Base-by-base conservation (phyloP, 1,284 basidiomycete genomes). In the Papiliotrema nemorosa region DNA sequence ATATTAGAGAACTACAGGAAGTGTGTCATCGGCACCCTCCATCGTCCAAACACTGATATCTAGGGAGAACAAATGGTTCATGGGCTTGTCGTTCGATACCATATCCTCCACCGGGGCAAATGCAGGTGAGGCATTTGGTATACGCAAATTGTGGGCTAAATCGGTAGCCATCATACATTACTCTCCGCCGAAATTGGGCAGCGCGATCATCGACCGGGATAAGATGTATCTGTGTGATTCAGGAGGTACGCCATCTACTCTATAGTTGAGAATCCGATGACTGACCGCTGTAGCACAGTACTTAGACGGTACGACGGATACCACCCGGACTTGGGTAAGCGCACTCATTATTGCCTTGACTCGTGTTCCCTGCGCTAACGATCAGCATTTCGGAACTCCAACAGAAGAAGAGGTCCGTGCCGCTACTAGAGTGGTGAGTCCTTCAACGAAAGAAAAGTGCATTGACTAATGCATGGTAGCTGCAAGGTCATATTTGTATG, bases 401-500 rank as follows among this genome's bases (percentile, higher is more conserved):
- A 84, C 83, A 1, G 78, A 79, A 0, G 86, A 90, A 62, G 88
- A 97, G 75, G 88, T 84, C 58, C 82, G 88, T 0, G 86, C 90
- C 0, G 96, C 92, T 64, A 97, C 94, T 0, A 81, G 92, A 16
- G 96, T 98, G 1, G 67, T 69, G 40, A 55, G 66, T 60, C 5
- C 13, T 38, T 16, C 21, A 26, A 1, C 12, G 18, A 10, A 3
- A 20, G 5, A 16, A 39, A 49, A 24, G 50, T 22, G n/a, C 22
- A 27, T 42, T 42, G n/a, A n/a, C n/a, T n/a, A n/a, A n/a, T n/a
- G n/a, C n/a, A n/a, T n/a, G n/a, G 34, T 43, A 68, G 64, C 77
- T 98, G 42, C 93, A 98, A 76, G 94, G 94, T 0, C 90, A 97
- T 68, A 96, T 98, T 55, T 63, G n/a, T n/a, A n/a, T n/a, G n/a